Evolutionary conservation across 345 rosid species (phyloP), one percentile per base, ranked within the genome.

Genomic region (Leavenworthia alabamica): DNA sequence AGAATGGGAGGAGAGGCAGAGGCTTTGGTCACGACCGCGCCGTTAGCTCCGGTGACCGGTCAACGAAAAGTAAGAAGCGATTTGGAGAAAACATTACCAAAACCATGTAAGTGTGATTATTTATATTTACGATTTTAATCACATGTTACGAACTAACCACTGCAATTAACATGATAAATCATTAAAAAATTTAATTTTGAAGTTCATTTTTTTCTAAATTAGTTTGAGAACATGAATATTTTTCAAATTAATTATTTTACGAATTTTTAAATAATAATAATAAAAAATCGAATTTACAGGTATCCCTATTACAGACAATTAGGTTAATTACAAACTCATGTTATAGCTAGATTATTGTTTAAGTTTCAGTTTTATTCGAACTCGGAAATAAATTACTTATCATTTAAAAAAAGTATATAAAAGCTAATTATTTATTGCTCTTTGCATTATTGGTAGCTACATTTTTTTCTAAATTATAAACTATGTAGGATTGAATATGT

Each of bases 21-120:
- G 14, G 71, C 87, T 31, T 44, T 80, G 68, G 82, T 79, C 3
- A 82, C 81, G 9, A 74, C 69, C 60, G 96, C 98, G 9, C 84
- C 83, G 15, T 64, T 46, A 60, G 91, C 86, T 4, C 90, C 98
- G 36, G 79, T 86, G 29, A 88, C 98, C 20, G 49, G 33, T 20
- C 65, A 79, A 48, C 80, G 92, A 47, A 79, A 70, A 62, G 82
- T 91, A 20, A 74, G 90, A 1, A 43, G 28, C 49, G 85, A 86
- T 75, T 62, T 91, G 54, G 98, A 91, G 23, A 73, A 74, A 14
- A 73, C 73, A 6, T 44, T 88, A 6, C 88, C 86, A 12, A 91
- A 91, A 62, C 95, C 98, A 24, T 86, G 96, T 86, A 80, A 65
- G 79, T 16, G n/a, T 28, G 14, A 1, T 26, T 62, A 1, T 49